Conservation (phyloP, 2,329 filamentous ascomycete genomes). For the Eurotiales sp. region DNA sequence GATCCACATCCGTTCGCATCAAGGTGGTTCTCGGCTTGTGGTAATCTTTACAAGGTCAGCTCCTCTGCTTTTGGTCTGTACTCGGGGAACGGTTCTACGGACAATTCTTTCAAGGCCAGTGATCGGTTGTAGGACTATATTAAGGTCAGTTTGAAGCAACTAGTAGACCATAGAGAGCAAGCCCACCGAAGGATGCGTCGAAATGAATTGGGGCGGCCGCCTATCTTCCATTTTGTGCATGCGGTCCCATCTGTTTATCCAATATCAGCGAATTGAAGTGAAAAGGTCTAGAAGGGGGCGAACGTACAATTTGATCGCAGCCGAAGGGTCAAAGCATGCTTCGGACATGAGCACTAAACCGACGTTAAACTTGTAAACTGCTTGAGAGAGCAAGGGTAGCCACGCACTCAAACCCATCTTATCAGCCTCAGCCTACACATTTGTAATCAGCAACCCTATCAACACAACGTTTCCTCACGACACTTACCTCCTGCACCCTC, state of each 20-base stretch:
- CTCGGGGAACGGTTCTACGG: too few relatives aligned
- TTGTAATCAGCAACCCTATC: slow-evolving; percentile 13
- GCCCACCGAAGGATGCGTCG: slow-evolving; percentile 55
- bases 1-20: slow-evolving; percentile 36
- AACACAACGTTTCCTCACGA: too few relatives aligned
- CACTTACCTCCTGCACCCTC: slow-evolving; percentile 52
- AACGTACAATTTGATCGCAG: slow-evolving; percentile 49
- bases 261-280: neutral
- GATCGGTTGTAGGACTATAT: slow-evolving; percentile 49
- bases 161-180: neutral
- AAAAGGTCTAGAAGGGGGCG: neutral
- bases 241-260: slow-evolving; percentile 40
- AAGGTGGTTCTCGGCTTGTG: slow-evolving; percentile 37
- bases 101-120: slow-evolving; percentile 53
- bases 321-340: slow-evolving; percentile 57
- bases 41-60: slow-evolving; percentile 30
- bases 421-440: slow-evolving; percentile 54
- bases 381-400: neutral
- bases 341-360: slow-evolving; percentile 57
- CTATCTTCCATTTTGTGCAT: slow-evolving; percentile 48
- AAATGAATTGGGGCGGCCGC: slow-evolving; percentile 54
- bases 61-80: too few relatives aligned
- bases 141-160: slow-evolving; percentile 15
- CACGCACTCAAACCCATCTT: slow-evolving; percentile 55
- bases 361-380: slow-evolving; percentile 16